Evolutionary conservation across 139 green algal genomes (phyloP), one percentile per base, ranked within the genome.

Genomic region (Chlamydomonas asymmetrica): DNA sequence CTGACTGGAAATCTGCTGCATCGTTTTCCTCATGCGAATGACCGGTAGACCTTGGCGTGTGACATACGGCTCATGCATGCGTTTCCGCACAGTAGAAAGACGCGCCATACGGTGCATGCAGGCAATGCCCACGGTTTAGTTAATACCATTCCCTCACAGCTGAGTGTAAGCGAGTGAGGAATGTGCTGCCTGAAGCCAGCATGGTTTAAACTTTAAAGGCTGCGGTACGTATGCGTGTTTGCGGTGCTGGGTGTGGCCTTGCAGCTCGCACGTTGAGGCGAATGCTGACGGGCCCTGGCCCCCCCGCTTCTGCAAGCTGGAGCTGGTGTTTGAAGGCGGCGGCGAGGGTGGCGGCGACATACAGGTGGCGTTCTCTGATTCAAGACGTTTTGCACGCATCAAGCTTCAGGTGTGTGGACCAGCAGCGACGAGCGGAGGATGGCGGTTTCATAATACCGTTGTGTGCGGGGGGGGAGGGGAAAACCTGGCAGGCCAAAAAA

Each of bases 351-450:
- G n/a, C n/a, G n/a, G n/a, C n/a, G n/a, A n/a, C n/a, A n/a, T n/a
- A n/a, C 59, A 85, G 62, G 41, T 94, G 60, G 89, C 93, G 16
- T 96, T 92, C 63, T 84, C 71, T 8, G 93, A 97, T 69, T 61
- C 88, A 5, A 82, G 93, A n/a, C n/a, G n/a, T n/a, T n/a, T n/a
- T n/a, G n/a, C n/a, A n/a, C n/a, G n/a, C n/a, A n/a, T n/a, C n/a
- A n/a, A n/a, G n/a, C n/a, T n/a, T n/a, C n/a, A n/a, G n/a, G n/a
- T n/a, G n/a, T n/a, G n/a, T n/a, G n/a, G n/a, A n/a, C n/a, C n/a
- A n/a, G n/a, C n/a, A n/a, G n/a, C n/a, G n/a, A n/a, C n/a, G n/a
- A n/a, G n/a, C n/a, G n/a, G n/a, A n/a, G n/a, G n/a, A n/a, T n/a
- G n/a, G n/a, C n/a, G n/a, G n/a, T n/a, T n/a, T n/a, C n/a, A n/a